Evolutionary conservation across 176 grass and related monocot genomes (phyloP).

Genomic region (Pontederia paniculata): DNA sequence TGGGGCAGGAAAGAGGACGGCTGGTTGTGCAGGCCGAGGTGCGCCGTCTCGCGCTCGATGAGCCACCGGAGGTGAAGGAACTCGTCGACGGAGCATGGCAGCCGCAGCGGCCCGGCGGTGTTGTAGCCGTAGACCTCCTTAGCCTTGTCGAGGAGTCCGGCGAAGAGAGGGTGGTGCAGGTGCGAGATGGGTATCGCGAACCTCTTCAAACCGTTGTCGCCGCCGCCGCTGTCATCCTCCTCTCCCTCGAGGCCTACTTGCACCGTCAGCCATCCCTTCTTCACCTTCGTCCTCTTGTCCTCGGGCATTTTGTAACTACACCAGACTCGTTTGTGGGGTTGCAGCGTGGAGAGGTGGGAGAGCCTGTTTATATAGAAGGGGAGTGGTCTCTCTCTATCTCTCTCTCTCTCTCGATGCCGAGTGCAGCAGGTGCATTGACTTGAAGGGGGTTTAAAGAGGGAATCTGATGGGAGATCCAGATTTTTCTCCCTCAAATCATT

Average conservation of each 20-base stretch:
- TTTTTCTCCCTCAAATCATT: no score
- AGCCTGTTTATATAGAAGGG: no score
- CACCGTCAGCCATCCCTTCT: conserved; percentile 80
- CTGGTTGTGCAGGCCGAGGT: neutral
- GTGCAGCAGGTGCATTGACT: no score
- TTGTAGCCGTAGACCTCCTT: conserved; percentile 61
- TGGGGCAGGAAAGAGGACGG: no score
- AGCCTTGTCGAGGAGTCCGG: conserved; percentile 45
- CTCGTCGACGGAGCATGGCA: conserved; percentile 76
- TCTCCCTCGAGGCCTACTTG: conserved; percentile 32
- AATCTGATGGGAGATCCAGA: no score
- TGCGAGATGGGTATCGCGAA: conserved; percentile 79
- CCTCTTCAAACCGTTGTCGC: conserved; percentile 20
- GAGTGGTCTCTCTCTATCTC: no score
- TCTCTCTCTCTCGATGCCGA: no score
- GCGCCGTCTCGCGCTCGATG: conserved; percentile 36
- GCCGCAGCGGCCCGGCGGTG: conserved; percentile 41
- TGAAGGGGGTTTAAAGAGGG: no score
- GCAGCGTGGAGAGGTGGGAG: no score
- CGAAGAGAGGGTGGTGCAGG: conserved; percentile 66
- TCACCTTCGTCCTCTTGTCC: conserved; percentile 56
- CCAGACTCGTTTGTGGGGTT: no score
- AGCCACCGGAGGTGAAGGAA: conserved; percentile 58
- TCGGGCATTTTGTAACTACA: no score
- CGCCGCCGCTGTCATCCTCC: neutral